Evolutionary conservation across 2,329 filamentous ascomycete species (phyloP), one percentile per base, ranked within the genome.

Genomic region (Cercospora zeina): DNA sequence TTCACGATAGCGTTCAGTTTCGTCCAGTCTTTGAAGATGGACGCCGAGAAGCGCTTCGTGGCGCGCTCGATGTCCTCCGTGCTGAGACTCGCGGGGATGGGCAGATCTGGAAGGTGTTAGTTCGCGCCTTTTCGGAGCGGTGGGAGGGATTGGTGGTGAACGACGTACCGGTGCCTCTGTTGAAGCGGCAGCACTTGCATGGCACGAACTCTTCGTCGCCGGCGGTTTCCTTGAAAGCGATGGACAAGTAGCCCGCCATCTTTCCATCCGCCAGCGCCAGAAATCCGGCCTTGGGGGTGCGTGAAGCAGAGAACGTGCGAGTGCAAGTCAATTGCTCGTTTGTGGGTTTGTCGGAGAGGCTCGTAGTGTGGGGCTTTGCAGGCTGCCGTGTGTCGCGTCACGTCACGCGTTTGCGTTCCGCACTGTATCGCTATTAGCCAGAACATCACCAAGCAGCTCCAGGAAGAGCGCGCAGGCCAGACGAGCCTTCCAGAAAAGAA

Each of bases 1-100:
- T 78, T 71, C 2, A 86, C 59, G 4, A 84, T 81, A 0, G 70
- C 69, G 10, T 73, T 72, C 7, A 84, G 69, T 2, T 49, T 60
- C 5, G 73, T 64, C 67, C 76, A 80, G 62, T 68, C 62, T 6
- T 62, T 63, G 61, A 78, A 77, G 16, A 82, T 77, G 5, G 63
- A 63, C 21, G 59, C 50, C 2, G 71, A 66, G 47, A 69, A 69
- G 16, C 50, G 27, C 16, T 54, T 59, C 3, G 71, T 68, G 27
- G 68, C 59, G 36, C 61, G 42, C 53, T 66, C 64, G 50, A 73
- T 69, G 49, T 71, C 64, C 14, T 67, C 55, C 4, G 62, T 36
- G 8, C 58, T 58, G 19, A 71, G 61, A 27, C 59, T 47, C 14
- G 59, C 62, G 5, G 68, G 65, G 4, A 67, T 59, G 3, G 70